Evolutionary conservation across 2,329 filamentous ascomycete genomes (phyloP), one percentile per base, ranked within the genome.

Genomic region (Aspergillus transmontanensis): DNA sequence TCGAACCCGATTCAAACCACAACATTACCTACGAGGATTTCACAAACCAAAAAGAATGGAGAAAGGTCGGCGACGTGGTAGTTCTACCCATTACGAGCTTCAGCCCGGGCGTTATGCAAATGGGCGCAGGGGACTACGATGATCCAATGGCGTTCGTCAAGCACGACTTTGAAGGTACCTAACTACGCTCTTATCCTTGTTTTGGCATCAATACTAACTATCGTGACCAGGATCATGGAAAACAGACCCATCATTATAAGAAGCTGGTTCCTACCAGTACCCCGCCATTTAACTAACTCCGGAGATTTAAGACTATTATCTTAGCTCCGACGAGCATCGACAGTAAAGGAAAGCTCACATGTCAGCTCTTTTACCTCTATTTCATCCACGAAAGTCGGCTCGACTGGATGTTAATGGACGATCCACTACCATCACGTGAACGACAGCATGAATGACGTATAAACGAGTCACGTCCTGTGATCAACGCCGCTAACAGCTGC

Each of bases 141-240:
- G 90, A 98, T 75, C 93, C 93, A 1, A 94, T 97, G 92, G 95
- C 95, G 1, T 98, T 96, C 83, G 95, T 99, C 65, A 94, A 95
- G 81, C 95, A 99, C 80, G 89, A 93, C 60, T 99, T 99, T 77
- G 92, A 96, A 83, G 95, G 94, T 96, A 28, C 26, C 26, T 28
- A 71, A 26, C 61, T 63, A 16, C 19, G 51, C 14, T 56, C 11
- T 39, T 57, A 6, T 41, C 23, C 5, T 11, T 55, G 19, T 34
- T 32, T 2, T 48, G 23, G 4, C 19, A 34, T 58, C 14, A 2
- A 39, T 56, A 58, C 67, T 72, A 55, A 74, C 50, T 58, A n/a
- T 32, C 36, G 14, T 16, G 16, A 21, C 32, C 30, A 79, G 76
- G 76, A 34, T 70, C 76, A 34, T 79, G 76, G 76, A 79, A 79